Evolutionary conservation across 352 stramenopile species (phyloP), one percentile per base, ranked within the genome.

Genomic region (Lagenidium giganteum): DNA sequence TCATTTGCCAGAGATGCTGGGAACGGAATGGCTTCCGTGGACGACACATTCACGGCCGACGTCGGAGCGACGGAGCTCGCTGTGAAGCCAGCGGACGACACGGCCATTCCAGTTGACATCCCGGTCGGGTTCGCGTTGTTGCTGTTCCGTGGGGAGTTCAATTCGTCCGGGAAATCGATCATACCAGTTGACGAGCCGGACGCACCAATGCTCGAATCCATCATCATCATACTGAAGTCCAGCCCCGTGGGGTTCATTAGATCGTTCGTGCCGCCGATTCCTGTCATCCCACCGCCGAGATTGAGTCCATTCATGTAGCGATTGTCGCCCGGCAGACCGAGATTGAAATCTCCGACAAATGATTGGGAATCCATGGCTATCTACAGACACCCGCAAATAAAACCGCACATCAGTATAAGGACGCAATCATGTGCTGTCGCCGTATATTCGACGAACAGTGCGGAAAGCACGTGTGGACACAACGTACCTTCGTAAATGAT

Each of bases 161-260:
- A 64, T 38, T 93, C 82, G 26, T 90, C 82, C 0, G 82, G 82
- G 47, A 93, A 92, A 42, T 92, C 82, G 26, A 93, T 91, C 50
- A 91, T 81, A 4, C 70, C 81, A 4, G 66, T 65, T 8, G 54
- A 57, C 17, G 54, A 64, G 18, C 54, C 54, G 1, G 54, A 44
- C n/a, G 54, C 43, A 14, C 54, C 54, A 27, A 58, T 23, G 47
- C 46, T 56, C 9, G 53, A 32, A 25, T 55, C 48, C 54, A 64
- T 74, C 74, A 86, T 76, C 34, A 64, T 57, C 42, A 52, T 59
- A 45, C 64, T 86, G 31, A 92, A 89, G 49, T 92, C 76, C 26
- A 87, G 53, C 14, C 48, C 54, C 6, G 36, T 34, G 17, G 54
- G 48, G 43, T 64, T 64, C 41, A 64, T 64, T 12, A 64, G 48